Evolutionary conservation across 2,329 filamentous ascomycete genomes (phyloP).

Genomic region (Zasmidium citrigriseum): DNA sequence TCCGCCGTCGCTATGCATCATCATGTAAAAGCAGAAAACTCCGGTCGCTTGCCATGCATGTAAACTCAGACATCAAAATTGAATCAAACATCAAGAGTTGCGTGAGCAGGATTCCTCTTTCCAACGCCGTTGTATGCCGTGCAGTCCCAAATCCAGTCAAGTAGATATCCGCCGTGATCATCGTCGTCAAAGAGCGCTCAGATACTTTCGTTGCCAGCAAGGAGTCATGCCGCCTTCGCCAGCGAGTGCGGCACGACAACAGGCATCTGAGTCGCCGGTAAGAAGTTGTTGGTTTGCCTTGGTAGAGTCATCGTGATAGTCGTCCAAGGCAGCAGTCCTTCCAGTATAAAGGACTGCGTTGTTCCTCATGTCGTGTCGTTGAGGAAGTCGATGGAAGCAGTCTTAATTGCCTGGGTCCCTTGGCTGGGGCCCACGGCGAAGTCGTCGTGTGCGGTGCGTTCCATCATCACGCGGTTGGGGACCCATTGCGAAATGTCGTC

Average conservation of each 20-base stretch:
- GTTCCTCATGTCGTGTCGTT: too few species aligned
- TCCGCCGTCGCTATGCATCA: not conserved
- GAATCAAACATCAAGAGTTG: not conserved
- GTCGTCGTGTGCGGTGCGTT: not conserved
- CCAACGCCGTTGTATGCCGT: not conserved
- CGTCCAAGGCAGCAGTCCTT: not conserved
- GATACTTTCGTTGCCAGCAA: not conserved
- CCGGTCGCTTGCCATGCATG: conserved; percentile 3
- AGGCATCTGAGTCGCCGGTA: not conserved
- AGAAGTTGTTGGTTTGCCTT: not conserved
- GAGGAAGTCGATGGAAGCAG: too few species aligned
- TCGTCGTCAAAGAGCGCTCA: not conserved
- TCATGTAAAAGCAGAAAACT: too few species aligned
- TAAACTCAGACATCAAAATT: too few species aligned
- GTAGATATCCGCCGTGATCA: not conserved
- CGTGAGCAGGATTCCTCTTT: not conserved
- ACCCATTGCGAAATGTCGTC: not conserved
- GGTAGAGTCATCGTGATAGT: not conserved
- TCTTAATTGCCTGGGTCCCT: conserved; percentile 18
- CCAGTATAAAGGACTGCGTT: not conserved
- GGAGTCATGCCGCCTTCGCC: not conserved
- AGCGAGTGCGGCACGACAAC: not conserved
- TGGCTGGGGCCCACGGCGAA: conserved; percentile 15
- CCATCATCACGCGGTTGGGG: not conserved
- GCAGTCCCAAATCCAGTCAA: not conserved